Percentiles rank a stretch among this genome's conserved stretches.
phyloP scores from a whole-genome alignment of 2,329 filamentous ascomycete species.

The Botryosphaeria dothidea region DNA sequence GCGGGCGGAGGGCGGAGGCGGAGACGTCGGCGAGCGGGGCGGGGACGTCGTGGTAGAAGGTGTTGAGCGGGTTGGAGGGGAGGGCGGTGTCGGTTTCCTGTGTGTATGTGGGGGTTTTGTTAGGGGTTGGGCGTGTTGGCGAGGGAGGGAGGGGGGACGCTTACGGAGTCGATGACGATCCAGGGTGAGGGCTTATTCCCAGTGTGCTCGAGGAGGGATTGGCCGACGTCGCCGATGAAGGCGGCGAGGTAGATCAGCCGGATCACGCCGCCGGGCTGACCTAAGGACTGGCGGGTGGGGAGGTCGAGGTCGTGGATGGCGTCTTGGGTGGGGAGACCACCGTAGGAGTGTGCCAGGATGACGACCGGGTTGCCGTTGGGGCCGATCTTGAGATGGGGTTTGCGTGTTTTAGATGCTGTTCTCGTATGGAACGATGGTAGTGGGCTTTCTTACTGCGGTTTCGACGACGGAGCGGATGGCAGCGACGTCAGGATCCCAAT shows the following conservation, averaged over 20 bases:
- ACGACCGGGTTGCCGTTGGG: constrained; percentile 41
- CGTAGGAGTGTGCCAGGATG: constrained; percentile 47
- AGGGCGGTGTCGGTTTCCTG: background rate
- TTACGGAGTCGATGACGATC: constrained; percentile 22
- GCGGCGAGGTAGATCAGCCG: constrained; percentile 11
- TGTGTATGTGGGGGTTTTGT: background rate
- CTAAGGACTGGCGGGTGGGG: background rate
- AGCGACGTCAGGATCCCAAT: constrained; percentile 36
- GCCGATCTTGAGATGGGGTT: background rate
- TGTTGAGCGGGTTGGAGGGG: background rate
- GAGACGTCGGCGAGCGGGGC: constrained; percentile 27
- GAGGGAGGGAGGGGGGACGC: no score
- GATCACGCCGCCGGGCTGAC: background rate
- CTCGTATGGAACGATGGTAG: no score
- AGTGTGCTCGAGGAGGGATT: no score
- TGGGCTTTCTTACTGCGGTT: constrained; percentile 29
- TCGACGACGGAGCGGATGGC: constrained; percentile 33
- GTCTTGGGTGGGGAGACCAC: constrained; percentile 43
- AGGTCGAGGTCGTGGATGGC: constrained; percentile 21
- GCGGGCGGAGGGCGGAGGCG: constrained; percentile 26
- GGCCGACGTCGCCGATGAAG: background rate
- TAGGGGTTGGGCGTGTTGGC: background rate
- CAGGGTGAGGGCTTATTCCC: no score
- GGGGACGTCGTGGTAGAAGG: constrained; percentile 35
- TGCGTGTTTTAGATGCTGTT: no score